Base-by-base conservation (phyloP, 495 filamentous ascomycete genomes). In the Penicillium bovifimosum region DNA sequence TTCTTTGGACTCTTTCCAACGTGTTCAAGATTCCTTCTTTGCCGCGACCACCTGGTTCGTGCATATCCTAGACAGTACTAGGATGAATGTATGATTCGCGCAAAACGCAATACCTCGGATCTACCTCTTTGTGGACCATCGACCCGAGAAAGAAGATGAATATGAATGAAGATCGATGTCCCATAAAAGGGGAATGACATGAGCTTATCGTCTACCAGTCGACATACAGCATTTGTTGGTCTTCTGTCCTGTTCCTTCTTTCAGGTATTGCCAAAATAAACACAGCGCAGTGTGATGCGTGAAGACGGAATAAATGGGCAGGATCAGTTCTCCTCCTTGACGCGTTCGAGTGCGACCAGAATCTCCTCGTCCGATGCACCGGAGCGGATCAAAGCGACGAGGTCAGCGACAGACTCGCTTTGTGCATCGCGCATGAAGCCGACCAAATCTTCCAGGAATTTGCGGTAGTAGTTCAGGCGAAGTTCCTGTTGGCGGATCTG, bases 281-380 rank as follows among this genome's bases (percentile, higher is more conserved):
- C 27, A 16, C 5, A 28, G 18, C 14, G 17, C 16, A 13, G 6
- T 2, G n/a, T 5, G 4, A 0, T 36, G 1, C 14, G 34, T n/a
- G 14, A 16, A 36, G n/a, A 17, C 18, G n/a, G 9, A 8, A 28
- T 16, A 36, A 52, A 31, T 17, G 20, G 20, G 41, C 27, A 28
- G 16, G 2, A 5, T 26, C 18, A 31, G 9, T 5, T n/a, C 41
- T 24, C 50, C 9, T 27, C 34, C 26, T 41, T 38, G 6, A 60
- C 14, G 13, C 55, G 51, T 6, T 65, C 53, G 50, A 74, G 38
- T 2, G 47, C 44, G 4, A 50, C 39, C 27, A 64, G 63, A 18
- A 74, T 71, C 5, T 68, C 55, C 42, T 56, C 31, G 14, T 68
- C 49, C 11, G 69, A 68, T 24, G 64, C 69, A 17, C 68, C 66